Percentiles rank a stretch among this genome's conserved stretches.
Conservation (phyloP, 2,329 filamentous ascomycete genomes). For the Penicillium corylophilum region DNA sequence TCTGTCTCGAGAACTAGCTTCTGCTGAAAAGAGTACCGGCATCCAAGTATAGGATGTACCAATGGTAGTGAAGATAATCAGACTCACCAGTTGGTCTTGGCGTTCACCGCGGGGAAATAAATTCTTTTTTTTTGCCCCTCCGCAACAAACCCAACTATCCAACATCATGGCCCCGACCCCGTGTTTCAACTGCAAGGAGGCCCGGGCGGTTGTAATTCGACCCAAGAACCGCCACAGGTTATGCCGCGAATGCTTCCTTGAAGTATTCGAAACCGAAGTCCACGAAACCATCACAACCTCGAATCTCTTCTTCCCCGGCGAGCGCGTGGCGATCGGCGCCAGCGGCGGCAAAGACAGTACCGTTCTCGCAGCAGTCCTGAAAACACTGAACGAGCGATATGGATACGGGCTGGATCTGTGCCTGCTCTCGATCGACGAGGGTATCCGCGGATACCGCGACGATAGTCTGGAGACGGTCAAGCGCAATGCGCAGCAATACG, state of each 20-base stretch:
- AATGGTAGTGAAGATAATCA: background rate
- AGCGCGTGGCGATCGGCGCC: constrained; percentile 89
- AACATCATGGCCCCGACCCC: constrained; percentile 68
- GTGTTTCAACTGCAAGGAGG: constrained; percentile 73
- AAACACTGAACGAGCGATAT: constrained; percentile 88
- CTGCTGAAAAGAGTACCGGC: too few species aligned
- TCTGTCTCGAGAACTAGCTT: too few species aligned
- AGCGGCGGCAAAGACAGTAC: constrained; percentile 98
- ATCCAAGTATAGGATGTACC: background rate
- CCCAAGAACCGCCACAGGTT: constrained; percentile 95
- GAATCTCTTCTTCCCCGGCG: constrained; percentile 76
- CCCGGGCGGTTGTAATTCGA: constrained; percentile 83
- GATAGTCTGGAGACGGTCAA: constrained; percentile 96
- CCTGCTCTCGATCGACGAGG: constrained; percentile 90
- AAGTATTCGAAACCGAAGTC: constrained; percentile 86
- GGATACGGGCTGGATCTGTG: constrained; percentile 82
- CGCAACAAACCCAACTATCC: background rate
- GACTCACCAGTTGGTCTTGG: constrained; percentile 5
- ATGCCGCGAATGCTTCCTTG: constrained; percentile 84
- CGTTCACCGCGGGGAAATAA: constrained; percentile 19
- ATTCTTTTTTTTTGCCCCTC: constrained; percentile 23
- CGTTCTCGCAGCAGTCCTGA: constrained; percentile 88
- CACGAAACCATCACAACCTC: constrained; percentile 87
- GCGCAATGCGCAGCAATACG: constrained; percentile 85
- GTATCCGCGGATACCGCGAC: constrained; percentile 94